phyloP scores from a whole-genome alignment of 2,329 filamentous ascomycete genomes.

The Hypoxylon sp. region DNA sequence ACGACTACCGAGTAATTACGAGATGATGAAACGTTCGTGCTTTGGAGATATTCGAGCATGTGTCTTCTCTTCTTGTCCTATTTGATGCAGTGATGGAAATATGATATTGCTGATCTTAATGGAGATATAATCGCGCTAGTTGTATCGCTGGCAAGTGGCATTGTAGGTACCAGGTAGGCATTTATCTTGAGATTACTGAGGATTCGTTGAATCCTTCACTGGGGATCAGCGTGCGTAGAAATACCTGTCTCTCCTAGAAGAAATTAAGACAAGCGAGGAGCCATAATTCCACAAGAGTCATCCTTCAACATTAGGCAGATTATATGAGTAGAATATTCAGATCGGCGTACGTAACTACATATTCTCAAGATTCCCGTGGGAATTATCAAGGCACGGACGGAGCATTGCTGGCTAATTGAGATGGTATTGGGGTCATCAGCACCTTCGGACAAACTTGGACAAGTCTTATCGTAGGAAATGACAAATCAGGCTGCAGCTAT shows the following conservation, averaged over 20 bases:
- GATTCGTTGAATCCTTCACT: constrained; percentile 7
- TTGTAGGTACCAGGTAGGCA: neutral
- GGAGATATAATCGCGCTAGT: constrained; percentile 6
- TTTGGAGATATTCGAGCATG: constrained; percentile 2
- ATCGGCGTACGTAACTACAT: constrained; percentile 18
- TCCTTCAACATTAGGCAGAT: neutral
- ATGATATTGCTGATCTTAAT: constrained; percentile 4
- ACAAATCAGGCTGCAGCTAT: constrained; percentile 3
- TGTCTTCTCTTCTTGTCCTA: neutral
- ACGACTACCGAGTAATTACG: neutral
- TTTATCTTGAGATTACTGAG: constrained; percentile 6
- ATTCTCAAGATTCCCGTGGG: constrained; percentile 2
- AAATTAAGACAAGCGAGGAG: neutral
- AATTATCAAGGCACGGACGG: neutral
- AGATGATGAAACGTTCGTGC: neutral
- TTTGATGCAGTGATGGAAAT: neutral
- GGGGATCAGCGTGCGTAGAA: neutral
- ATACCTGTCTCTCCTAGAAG: neutral
- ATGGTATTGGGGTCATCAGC: constrained; percentile 18
- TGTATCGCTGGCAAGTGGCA: constrained; percentile 3
- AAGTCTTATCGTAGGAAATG: constrained; percentile 3
- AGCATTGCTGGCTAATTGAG: constrained; percentile 9
- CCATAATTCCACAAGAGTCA: neutral
- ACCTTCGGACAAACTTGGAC: constrained; percentile 9
- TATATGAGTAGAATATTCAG: constrained; percentile 7